Evolutionary conservation across 176 grass and related monocot species (phyloP).

Genomic region (Otatea glauca): DNA sequence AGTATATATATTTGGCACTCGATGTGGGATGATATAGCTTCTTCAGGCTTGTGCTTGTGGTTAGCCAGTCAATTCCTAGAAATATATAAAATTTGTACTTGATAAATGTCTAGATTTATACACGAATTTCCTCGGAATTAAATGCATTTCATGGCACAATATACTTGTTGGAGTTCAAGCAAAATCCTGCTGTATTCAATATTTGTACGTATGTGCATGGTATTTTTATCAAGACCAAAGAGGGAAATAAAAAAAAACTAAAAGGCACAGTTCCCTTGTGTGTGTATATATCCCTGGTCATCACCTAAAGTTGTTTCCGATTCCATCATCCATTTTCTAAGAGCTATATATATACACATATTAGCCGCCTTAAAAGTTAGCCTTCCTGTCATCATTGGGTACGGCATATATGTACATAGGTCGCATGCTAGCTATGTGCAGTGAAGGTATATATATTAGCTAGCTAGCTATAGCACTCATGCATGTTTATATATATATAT

Average conservation of each 20-base stretch:
- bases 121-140: background rate
- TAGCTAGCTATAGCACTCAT: background rate
- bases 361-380: slow-evolving; percentile 39
- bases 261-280: background rate
- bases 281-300: background rate
- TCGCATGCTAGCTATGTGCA: background rate
- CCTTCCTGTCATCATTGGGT: slow-evolving; percentile 42
- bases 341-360: background rate
- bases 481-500: background rate
- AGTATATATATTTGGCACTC: background rate
- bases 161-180: background rate
- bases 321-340: slow-evolving; percentile 15
- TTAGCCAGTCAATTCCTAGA: slow-evolving; percentile 45
- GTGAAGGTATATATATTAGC: slow-evolving; percentile 7
- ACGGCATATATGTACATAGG: slow-evolving; percentile 10
- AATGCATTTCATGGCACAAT: background rate
- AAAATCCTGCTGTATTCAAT: background rate
- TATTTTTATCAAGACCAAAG: slow-evolving; percentile 10
- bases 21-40: background rate
- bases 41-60: background rate
- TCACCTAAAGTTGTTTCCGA: background rate
- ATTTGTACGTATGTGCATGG: background rate
- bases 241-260: background rate
- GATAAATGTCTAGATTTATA: background rate
- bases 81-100: background rate